These are phyloP conservation scores for Vararia minispora DNA, from an alignment of 768 basidiomycete species.

Conservation along the genomic window DNA sequence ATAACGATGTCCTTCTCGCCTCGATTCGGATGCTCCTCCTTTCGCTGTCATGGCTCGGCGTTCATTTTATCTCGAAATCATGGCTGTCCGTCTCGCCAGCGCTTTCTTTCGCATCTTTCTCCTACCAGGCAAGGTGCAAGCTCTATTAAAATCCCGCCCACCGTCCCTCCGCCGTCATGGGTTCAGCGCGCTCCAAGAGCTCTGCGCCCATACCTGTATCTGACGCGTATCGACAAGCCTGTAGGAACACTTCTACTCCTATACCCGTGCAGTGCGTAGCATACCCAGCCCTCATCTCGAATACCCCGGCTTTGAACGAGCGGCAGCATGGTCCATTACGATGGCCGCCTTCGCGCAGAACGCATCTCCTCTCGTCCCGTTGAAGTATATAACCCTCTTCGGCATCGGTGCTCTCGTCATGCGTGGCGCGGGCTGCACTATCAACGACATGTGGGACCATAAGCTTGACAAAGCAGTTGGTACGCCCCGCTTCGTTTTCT, in stretches of 20 bases:
- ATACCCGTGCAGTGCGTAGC: constrained; percentile 81
- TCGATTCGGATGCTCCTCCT: constrained; percentile 14
- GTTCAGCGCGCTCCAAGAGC: constrained; percentile 50
- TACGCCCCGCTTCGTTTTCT: constrained; percentile 24
- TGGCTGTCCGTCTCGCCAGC: too few species aligned
- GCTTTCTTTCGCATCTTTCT: neutral
- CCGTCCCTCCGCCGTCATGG: constrained; percentile 38
- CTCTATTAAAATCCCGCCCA: constrained; percentile 4
- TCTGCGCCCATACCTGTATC: constrained; percentile 68
- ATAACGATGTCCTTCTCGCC: constrained; percentile 21
- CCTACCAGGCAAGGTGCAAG: neutral
- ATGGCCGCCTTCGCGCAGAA: constrained; percentile 84
- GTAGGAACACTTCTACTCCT: constrained; percentile 88
- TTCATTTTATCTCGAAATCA: too few species aligned
- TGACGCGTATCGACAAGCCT: constrained; percentile 91
- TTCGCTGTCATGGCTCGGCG: constrained; percentile 15
- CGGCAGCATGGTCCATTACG: constrained; percentile 90
- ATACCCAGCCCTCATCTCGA: too few species aligned
- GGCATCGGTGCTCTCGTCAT: constrained; percentile 87
- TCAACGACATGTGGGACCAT: constrained; percentile 98
- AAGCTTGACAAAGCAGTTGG: constrained; percentile 89
- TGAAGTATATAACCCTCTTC: constrained; percentile 75
- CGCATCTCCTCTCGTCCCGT: constrained; percentile 51
- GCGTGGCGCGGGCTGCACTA: constrained; percentile 97
- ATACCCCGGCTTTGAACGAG: neutral